phyloP scores from a whole-genome alignment of 495 filamentous ascomycete genomes.

The Aspergillus mulundensis region DNA sequence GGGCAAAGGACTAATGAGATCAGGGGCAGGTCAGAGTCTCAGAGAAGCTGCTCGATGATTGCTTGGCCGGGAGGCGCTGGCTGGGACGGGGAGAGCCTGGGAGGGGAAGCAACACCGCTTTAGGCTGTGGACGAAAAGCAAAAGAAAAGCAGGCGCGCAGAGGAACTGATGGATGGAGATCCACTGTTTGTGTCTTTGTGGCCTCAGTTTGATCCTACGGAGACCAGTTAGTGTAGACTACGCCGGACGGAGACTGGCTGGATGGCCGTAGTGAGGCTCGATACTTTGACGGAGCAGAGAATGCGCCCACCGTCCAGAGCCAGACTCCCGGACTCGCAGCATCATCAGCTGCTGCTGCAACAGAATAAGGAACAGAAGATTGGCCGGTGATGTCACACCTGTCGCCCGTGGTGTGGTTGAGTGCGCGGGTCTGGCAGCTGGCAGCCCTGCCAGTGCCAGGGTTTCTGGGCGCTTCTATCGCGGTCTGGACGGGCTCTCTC shows the following conservation, averaged over 20 bases:
- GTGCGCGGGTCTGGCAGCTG: background rate
- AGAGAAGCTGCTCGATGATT: background rate
- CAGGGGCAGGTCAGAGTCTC: constrained; percentile 4
- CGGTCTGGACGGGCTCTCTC: background rate
- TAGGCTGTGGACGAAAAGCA: background rate
- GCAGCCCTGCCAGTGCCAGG: background rate
- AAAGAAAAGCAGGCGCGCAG: background rate
- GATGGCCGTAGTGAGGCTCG: background rate
- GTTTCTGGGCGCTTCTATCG: constrained; percentile 1
- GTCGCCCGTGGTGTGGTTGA: too few species aligned
- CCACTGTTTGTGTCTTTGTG: background rate
- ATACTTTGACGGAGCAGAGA: background rate
- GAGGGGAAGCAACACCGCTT: background rate
- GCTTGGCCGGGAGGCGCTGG: background rate
- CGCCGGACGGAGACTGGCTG: too few species aligned
- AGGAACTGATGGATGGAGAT: constrained; percentile 3
- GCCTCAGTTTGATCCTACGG: background rate
- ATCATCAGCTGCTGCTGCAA: background rate
- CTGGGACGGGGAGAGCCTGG: background rate
- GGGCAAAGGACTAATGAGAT: background rate
- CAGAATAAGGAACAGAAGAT: background rate
- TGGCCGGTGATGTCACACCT: constrained; percentile 12
- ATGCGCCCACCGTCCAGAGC: background rate
- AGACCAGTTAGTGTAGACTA: background rate
- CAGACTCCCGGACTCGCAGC: background rate